Evolutionary conservation across 495 filamentous ascomycete genomes (phyloP).

Genomic region (Aspergillus egyptiacus): DNA sequence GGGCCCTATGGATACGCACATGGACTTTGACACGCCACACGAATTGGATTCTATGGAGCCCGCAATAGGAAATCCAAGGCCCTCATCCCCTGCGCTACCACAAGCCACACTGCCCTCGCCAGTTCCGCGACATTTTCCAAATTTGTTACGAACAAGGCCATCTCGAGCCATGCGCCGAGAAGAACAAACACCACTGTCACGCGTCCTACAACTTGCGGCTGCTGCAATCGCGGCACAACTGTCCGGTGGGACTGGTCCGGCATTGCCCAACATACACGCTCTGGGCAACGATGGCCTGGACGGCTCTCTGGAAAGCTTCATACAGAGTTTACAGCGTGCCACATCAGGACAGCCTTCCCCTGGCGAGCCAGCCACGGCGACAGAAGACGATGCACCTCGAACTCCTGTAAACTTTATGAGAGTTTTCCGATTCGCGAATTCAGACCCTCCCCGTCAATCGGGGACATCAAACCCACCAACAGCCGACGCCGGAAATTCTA

Average conservation of each 20-base stretch:
- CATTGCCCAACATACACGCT: conserved; percentile 52
- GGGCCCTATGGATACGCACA: conserved; percentile 36
- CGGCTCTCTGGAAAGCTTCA: conserved; percentile 51
- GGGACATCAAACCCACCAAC: conserved; percentile 18
- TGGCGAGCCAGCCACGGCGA: conserved; percentile 25
- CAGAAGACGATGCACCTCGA: conserved; percentile 24
- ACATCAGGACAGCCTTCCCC: conserved; percentile 38
- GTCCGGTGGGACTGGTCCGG: conserved; percentile 49
- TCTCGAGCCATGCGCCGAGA: conserved; percentile 46
- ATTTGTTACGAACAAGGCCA: conserved; percentile 43
- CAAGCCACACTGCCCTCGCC: conserved; percentile 24
- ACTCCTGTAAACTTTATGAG: conserved; percentile 54
- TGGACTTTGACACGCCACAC: conserved; percentile 38
- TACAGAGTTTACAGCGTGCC: conserved; percentile 51
- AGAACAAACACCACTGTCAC: conserved; percentile 53
- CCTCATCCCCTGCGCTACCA: conserved; percentile 23
- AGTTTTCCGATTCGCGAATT: conserved; percentile 56
- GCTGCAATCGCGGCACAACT: conserved; percentile 56
- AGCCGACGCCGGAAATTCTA: conserved; percentile 15
- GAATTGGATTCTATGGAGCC: conserved; percentile 43
- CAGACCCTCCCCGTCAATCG: conserved; percentile 26
- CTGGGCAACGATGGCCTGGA: conserved; percentile 52
- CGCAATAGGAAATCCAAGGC: conserved; percentile 19
- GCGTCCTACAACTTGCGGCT: conserved; percentile 54
- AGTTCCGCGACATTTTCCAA: conserved; percentile 37